phyloP scores from a whole-genome alignment of 1,284 basidiomycete species.

The Athelia psychrophila region DNA sequence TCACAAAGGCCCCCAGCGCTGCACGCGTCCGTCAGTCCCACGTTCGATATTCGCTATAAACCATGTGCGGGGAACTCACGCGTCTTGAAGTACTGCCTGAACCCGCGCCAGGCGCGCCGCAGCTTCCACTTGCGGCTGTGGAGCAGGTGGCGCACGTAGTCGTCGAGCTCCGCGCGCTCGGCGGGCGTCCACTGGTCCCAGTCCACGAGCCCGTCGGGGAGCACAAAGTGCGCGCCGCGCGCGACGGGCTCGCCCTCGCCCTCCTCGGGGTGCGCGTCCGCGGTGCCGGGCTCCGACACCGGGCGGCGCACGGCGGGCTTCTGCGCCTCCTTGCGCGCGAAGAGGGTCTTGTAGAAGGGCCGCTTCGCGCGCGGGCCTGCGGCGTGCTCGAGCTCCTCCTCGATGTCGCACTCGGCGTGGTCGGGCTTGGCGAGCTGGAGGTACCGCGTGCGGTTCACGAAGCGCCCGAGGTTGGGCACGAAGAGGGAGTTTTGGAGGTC shows the following conservation, averaged over 20 bases:
- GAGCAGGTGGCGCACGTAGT: slow-evolving; percentile 7
- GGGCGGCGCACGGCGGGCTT: too few species aligned
- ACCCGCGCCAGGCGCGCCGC: slow-evolving; percentile 3
- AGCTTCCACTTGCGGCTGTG: slow-evolving; percentile 1
- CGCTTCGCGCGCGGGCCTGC: too few species aligned
- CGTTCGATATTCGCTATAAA: too few species aligned
- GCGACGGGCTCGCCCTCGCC: not conserved
- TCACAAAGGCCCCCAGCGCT: slow-evolving; percentile 6
- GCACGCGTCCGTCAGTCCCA: not conserved
- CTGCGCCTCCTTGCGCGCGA: too few species aligned
- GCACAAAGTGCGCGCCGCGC: slow-evolving; percentile 6
- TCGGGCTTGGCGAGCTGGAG: not conserved
- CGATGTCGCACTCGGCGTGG: too few species aligned
- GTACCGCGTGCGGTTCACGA: not conserved
- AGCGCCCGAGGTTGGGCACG: slow-evolving; percentile 7
- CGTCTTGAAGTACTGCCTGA: slow-evolving; percentile 4
- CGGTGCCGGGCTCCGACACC: too few species aligned
- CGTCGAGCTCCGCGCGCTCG: slow-evolving; percentile 9
- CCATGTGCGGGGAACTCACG: not conserved
- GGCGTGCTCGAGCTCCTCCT: too few species aligned
- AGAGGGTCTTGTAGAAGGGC: too few species aligned
- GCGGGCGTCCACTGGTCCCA: slow-evolving; percentile 6
- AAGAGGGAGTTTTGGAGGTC: slow-evolving; percentile 9
- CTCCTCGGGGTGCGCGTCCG: not conserved
- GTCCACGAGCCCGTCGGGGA: slow-evolving; percentile 3